Evolutionary conservation across 176 grass and related monocot genomes (phyloP).

Genomic region (Typha latifolia): DNA sequence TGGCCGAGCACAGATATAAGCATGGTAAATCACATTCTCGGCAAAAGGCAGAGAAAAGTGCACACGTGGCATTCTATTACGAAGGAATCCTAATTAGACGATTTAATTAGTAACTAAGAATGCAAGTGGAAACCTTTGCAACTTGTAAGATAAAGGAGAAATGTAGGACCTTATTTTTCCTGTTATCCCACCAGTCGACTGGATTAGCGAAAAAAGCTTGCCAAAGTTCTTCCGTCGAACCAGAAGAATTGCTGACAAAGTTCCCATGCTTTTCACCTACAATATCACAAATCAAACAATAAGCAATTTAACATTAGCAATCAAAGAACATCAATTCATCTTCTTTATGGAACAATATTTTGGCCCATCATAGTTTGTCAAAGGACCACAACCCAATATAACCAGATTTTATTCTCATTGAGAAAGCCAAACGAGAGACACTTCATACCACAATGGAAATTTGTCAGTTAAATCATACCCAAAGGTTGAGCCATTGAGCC

Average conservation of each 20-base stretch:
- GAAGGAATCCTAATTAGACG: no score
- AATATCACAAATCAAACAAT: constrained; percentile 20
- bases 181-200: constrained; percentile 97
- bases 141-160: constrained; percentile 11
- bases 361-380: no score
- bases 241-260: constrained; percentile 27
- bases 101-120: neutral
- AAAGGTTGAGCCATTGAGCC: no score
- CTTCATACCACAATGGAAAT: no score
- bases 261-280: constrained; percentile 25
- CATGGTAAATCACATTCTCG: no score
- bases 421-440: no score
- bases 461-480: no score
- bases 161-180: constrained; percentile 63
- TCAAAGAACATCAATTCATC: neutral
- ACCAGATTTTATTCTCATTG: no score
- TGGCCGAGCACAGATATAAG: neutral
- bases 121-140: neutral
- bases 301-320: constrained; percentile 20
- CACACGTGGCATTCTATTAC: no score
- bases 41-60: neutral
- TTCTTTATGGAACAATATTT: neutral
- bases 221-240: constrained; percentile 69
- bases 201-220: constrained; percentile 95
- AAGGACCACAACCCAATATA: no score